Percentiles rank a stretch among this genome's conserved stretches.
Conservation (phyloP, 352 stramenopile genomes). For the Globisporangium spinosum region DNA sequence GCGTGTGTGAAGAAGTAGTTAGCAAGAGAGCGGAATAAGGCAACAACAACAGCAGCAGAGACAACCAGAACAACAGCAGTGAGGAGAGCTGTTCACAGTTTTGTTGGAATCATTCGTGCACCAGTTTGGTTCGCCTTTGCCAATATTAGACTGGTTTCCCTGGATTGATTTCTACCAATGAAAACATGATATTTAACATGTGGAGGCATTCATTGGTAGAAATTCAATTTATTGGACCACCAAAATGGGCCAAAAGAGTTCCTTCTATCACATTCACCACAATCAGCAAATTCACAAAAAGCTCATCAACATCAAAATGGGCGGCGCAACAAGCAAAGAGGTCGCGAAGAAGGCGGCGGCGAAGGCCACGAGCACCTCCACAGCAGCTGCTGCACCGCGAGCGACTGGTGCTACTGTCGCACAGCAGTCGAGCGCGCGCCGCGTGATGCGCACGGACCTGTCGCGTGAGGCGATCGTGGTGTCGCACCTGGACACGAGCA, state of each 20-base stretch:
- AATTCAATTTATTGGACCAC: conserved; percentile 1
- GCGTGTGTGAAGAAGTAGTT: background rate
- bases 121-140: no score
- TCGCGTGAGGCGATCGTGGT: conserved; percentile 34
- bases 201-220: background rate
- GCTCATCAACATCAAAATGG: conserved; percentile 10
- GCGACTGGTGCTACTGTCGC: background rate
- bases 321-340: conserved; percentile 14
- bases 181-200: background rate
- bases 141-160: no score
- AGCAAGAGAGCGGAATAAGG: background rate
- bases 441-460: conserved; percentile 38
- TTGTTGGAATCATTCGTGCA: no score
- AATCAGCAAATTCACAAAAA: background rate
- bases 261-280: conserved; percentile 1
- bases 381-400: background rate
- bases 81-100: no score
- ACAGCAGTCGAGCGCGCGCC: background rate
- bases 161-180: conserved; percentile 1
- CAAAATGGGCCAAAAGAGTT: conserved; percentile 4
- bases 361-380: conserved; percentile 2
- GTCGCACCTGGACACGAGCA: conserved; percentile 22
- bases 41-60: background rate
- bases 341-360: conserved; percentile 16
- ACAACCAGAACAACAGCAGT: background rate